phyloP scores from a whole-genome alignment of 148 eudicot genomes.

The Talinum fruticosum region DNA sequence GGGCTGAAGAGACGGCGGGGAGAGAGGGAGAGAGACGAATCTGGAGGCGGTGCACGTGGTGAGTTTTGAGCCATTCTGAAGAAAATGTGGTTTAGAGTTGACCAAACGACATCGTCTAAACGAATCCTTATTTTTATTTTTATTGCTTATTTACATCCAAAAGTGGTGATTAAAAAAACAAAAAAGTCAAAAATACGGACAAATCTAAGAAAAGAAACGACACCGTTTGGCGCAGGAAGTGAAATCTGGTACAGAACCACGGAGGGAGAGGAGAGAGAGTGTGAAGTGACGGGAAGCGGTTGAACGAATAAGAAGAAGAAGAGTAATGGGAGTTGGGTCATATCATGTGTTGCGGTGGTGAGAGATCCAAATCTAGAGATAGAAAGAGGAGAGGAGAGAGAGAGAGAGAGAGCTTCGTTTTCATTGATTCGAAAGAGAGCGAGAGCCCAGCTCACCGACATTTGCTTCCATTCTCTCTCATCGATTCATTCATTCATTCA shows the following conservation, averaged over 20 bases:
- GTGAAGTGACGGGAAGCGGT: slow-evolving; percentile 5
- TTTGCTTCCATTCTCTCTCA: not conserved
- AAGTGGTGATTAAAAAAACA: too few species aligned
- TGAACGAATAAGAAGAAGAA: too few species aligned
- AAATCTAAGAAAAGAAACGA: too few species aligned
- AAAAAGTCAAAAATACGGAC: too few species aligned
- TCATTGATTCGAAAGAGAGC: not conserved
- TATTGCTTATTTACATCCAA: too few species aligned
- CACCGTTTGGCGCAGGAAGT: not conserved
- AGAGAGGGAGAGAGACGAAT: not conserved
- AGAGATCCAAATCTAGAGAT: slow-evolving; percentile 2
- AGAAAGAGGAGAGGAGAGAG: not conserved
- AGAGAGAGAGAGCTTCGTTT: not conserved
- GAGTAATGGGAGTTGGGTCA: too few species aligned
- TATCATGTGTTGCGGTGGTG: not conserved
- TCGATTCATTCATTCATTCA: too few species aligned
- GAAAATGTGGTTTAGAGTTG: not conserved
- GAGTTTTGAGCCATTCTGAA: slow-evolving; percentile 4
- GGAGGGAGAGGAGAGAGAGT: not conserved
- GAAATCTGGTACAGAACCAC: not conserved
- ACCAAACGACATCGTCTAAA: not conserved
- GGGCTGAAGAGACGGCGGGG: slow-evolving; percentile 7
- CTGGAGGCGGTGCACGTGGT: slow-evolving; percentile 5
- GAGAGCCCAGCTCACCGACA: slow-evolving; percentile 27
- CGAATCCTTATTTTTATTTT: not conserved